Evolutionary conservation across 306 rosid species (phyloP), one percentile per base, ranked within the genome.

Genomic region (Quercus ilex): DNA sequence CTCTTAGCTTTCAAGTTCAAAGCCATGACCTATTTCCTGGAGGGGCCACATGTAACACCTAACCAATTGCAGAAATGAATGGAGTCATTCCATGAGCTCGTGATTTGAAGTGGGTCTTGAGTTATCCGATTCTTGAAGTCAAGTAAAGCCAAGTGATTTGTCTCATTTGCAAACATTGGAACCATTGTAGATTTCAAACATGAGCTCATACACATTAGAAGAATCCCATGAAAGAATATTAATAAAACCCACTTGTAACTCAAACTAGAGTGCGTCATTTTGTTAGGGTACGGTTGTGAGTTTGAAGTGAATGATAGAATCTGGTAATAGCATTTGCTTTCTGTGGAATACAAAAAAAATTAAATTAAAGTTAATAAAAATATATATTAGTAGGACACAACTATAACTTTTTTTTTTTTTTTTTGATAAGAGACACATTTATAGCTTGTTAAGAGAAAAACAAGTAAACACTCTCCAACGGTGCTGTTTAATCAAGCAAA

Each of bases 41-140:
- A 60, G 15, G 31, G 3, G 67, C 23, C 59, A 82, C 91, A 87
- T 5, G 83, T 80, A 7, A 82, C 73, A 46, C 88, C 88, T 5
- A 31, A 26, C 88, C 90, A 87, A 1, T 60, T 51, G 64, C 88
- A 87, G 30, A 85, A 68, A 46, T 77, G 26, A 0, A 4, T 41
- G 19, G 88, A 87, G n/a, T 74, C 75, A 41, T 87, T 84, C 90
- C 90, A 87, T 28, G 82, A 77, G 75, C 85, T 87, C 81, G 73
- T 81, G 49, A 74, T 57, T n/a, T 78, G 11, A n/a, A 67, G 73
- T 30, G 90, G 88, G 28, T 78, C 87, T n/a, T 80, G 52, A 1
- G 23, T 43, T 20, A 87, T 69, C 17, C 75, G 55, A 7, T 74
- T 67, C 79, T 82, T 85, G 13, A 85, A 77, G 71, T 85, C 82